These are phyloP conservation scores for Aspergillus neoniger DNA, from an alignment of 2,329 filamentous ascomycete species.

Conservation along the genomic window DNA sequence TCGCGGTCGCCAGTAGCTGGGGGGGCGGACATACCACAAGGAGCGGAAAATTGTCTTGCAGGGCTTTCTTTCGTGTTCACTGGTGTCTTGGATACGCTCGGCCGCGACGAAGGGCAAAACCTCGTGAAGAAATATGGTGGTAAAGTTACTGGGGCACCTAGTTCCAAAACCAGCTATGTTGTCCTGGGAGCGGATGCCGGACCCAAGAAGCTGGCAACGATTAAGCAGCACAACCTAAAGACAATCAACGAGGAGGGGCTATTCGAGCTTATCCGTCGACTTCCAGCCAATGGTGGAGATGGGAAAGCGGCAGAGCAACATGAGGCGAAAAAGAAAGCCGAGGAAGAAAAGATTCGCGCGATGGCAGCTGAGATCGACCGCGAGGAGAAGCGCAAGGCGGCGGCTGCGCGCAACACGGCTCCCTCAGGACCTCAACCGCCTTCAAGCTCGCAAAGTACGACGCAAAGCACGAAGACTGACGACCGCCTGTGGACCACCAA, in stretches of 20 bases:
- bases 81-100: conserved; percentile 76
- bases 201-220: conserved; percentile 88
- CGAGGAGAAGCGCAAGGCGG: conserved; percentile 62
- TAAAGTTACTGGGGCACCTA: conserved; percentile 82
- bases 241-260: conserved; percentile 93
- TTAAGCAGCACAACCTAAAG: conserved; percentile 75
- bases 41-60: conserved; percentile 83
- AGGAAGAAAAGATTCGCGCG: conserved; percentile 77
- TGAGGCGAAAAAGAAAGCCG: conserved; percentile 79
- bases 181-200: conserved; percentile 89
- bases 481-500: conserved; percentile 88
- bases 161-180: conserved; percentile 90
- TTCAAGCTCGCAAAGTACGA: conserved; percentile 39
- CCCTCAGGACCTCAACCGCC: conserved; percentile 51
- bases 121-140: conserved; percentile 93
- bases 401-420: conserved; percentile 40
- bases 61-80: conserved; percentile 96
- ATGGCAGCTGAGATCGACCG: conserved; percentile 83
- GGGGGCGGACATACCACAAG: conserved; percentile 72
- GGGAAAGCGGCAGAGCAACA: conserved; percentile 85
- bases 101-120: conserved; percentile 79
- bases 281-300: conserved; percentile 84
- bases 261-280: conserved; percentile 76
- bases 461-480: conserved; percentile 49
- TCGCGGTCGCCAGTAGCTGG: conserved; percentile 65